Percentiles rank a stretch among this genome's conserved stretches.
These are phyloP conservation scores for Eucalyptus erythrocorys DNA, from an alignment of 345 rosid genomes.

Conservation along the genomic window DNA sequence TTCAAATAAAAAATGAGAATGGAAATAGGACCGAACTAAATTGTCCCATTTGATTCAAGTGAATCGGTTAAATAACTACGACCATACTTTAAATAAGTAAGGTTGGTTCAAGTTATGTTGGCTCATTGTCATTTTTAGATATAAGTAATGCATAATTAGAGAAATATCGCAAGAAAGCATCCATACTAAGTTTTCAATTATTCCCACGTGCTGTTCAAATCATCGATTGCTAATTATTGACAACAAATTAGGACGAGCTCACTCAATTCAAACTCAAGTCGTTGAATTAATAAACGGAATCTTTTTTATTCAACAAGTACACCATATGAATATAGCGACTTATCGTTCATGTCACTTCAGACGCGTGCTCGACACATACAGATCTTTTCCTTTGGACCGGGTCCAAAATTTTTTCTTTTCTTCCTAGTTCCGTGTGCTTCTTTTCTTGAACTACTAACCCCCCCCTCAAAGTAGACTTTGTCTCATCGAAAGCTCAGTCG, in stretches of 20 bases:
- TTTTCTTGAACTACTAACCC: not conserved
- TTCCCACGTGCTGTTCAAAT: accelerated
- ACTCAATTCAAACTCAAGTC: not conserved
- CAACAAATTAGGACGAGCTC: not conserved
- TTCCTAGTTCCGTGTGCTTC: not conserved
- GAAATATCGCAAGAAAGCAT: not conserved
- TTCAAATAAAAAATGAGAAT: not conserved
- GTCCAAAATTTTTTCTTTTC: not conserved
- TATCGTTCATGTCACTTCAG: not conserved
- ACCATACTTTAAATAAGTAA: not conserved
- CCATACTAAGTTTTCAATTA: too few relatives aligned
- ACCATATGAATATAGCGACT: accelerated
- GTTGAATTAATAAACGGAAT: not conserved
- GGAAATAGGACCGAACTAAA: accelerated
- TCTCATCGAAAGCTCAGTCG: not conserved
- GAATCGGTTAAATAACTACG: not conserved
- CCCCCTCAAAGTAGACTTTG: not conserved
- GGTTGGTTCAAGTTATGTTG: not conserved
- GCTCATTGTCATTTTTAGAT: not conserved
- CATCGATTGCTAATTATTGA: accelerated
- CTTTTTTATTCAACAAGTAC: not conserved
- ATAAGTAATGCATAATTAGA: not conserved
- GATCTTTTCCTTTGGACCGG: not conserved
- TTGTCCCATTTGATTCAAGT: not conserved
- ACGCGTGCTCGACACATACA: accelerated